Percentiles rank a stretch among this genome's conserved stretches.
Conservation (phyloP, 164 flowering plant genomes). For the Magnolia kwangsiensis region DNA sequence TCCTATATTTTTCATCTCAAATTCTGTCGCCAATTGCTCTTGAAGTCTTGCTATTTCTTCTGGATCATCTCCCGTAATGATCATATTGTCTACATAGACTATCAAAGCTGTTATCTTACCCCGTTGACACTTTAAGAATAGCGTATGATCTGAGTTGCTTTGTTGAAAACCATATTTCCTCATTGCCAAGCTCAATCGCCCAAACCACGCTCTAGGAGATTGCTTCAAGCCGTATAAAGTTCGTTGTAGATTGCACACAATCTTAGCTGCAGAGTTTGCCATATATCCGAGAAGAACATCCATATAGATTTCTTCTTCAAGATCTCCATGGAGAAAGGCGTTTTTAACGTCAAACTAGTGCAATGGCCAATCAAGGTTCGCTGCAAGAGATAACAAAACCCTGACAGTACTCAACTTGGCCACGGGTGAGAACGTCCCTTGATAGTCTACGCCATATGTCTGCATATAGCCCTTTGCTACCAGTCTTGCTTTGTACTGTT, state of each 20-base stretch:
- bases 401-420: background rate
- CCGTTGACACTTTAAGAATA: background rate
- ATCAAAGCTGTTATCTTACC: background rate
- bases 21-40: too few species aligned
- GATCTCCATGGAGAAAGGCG: conserved; percentile 2
- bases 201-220: conserved; percentile 4
- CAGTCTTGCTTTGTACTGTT: too few species aligned
- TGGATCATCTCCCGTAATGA: background rate
- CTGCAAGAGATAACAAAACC: background rate
- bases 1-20: too few species aligned
- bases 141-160: conserved; percentile 1
- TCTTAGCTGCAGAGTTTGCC: background rate
- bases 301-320: conserved; percentile 9
- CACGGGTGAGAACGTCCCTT: conserved; percentile 1
- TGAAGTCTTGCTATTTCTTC: background rate
- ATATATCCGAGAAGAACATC: background rate
- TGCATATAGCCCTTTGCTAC: too few species aligned
- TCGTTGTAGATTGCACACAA: conserved; percentile 6
- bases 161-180: conserved; percentile 5
- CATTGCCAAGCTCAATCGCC: conserved; percentile 4
- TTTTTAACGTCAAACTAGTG: background rate
- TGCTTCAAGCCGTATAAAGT: conserved; percentile 1
- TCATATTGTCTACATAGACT: too few species aligned
- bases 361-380: background rate
- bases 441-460: background rate